Base-by-base conservation (phyloP, 169 alveolate species). In the Cryptosporidium bovis region DNA sequence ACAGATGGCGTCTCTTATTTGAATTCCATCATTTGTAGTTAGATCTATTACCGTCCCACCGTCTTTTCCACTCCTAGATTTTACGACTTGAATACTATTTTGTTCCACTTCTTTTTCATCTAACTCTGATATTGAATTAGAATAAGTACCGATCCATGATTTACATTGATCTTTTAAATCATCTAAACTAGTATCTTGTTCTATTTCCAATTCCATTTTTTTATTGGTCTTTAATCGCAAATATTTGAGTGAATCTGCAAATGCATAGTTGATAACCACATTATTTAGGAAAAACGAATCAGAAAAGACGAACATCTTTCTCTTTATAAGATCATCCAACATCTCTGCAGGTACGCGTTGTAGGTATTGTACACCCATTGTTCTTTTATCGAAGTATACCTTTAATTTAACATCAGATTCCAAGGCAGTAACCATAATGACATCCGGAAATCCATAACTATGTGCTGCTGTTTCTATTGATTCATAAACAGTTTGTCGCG, bases 321-420 rank as follows among this genome's bases (percentile, higher is more conserved):
- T 53, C 0, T 18, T 69, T 13, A 51, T 20, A 13, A 69, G 83
- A 27, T 29, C 55, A 33, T 31, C 51, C 8, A 51, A 64, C 83
- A 69, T 69, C 51, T 69, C 83, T n/a, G 60, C 6, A 24, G 83
- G 83, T 3, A 64, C 67, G 56, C 29, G 24, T n/a, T 40, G 67
- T 18, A 69, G 51, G 56, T 51, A 53, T 34, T 44, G 0, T 31
- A n/a, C 31, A 48, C 51, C 82, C 48, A 40, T 40, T n/a, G 44
- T 66, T 6, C 12, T 62, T 27, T 16, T 6, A 13, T 62, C 36
- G 15, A 18, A 18, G 51, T 69, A 56, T 16, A 69, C 34, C n/a
- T 27, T 18, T n/a, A 66, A 27, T 48, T 69, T 66, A 34, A 69
- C 13, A 53, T 2, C 56, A 7, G 16, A 8, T 29, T 34, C 44